A percentile compares a stretch with the other conserved stretches of the same genome.
Conservation (phyloP, 139 green algal genomes). For the Chlamydomonas schloesseri region DNA sequence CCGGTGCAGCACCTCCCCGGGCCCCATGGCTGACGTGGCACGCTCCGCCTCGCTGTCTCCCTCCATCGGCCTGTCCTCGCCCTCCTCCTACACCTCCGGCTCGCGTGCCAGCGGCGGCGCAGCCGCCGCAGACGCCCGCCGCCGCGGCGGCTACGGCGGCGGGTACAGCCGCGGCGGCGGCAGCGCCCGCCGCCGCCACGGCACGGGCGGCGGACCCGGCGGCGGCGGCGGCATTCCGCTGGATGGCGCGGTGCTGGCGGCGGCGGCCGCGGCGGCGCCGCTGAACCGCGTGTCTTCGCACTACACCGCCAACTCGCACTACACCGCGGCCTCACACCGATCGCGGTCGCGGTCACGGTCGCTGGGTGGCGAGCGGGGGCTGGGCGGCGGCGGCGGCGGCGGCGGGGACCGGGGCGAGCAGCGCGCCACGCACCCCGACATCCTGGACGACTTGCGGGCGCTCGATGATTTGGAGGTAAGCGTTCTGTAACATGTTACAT, state of each 20-base stretch:
- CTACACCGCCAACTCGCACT: neutral
- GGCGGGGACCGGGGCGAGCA: too few species aligned
- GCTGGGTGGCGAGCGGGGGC: too few species aligned
- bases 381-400: too few species aligned
- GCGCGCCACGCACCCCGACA: slow-evolving; percentile 8
- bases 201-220: neutral
- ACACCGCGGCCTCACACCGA: neutral
- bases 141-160: too few species aligned
- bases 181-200: neutral
- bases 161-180: too few species aligned
- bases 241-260: neutral
- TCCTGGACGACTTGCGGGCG: slow-evolving; percentile 29
- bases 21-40: neutral
- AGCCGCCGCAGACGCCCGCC: too few species aligned
- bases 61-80: neutral
- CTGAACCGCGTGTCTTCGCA: neutral
- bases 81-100: neutral
- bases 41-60: neutral
- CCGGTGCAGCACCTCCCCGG: too few species aligned
- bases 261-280: slow-evolving; percentile 8
- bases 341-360: neutral
- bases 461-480: slow-evolving; percentile 39
- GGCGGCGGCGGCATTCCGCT: neutral
- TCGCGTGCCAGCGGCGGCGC: too few species aligned
- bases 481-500: too few species aligned